Percentiles rank a stretch among this genome's conserved stretches.
phyloP scores from a whole-genome alignment of 2,329 filamentous ascomycete genomes.

The Xylaria polymorpha region DNA sequence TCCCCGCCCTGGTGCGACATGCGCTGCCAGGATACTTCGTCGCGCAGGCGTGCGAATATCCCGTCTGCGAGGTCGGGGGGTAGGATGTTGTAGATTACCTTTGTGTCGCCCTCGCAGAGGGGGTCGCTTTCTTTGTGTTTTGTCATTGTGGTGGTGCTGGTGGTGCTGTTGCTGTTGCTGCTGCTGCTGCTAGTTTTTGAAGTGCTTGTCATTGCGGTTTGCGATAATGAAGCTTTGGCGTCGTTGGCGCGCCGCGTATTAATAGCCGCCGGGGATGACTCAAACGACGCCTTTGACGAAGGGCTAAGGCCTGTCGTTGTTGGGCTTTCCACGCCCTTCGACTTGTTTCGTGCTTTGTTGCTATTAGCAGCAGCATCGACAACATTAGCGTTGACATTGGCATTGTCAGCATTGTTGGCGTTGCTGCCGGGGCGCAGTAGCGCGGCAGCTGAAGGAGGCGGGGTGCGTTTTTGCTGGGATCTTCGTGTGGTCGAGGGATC shows the following conservation, averaged over 20 bases:
- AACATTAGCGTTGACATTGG: not conserved
- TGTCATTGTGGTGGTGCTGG: constrained; percentile 28
- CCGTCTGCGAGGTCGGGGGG: constrained; percentile 64
- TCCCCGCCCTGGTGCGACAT: constrained; percentile 95
- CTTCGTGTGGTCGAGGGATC: constrained; percentile 3
- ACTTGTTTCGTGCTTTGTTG: constrained; percentile 29
- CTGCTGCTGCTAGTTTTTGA: not conserved
- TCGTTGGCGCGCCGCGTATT: constrained; percentile 30
- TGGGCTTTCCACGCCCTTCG: constrained; percentile 38
- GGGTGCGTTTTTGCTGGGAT: constrained; percentile 19
- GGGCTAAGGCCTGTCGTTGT: constrained; percentile 31
- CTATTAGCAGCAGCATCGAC: not conserved
- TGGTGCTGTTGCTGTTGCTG: constrained; percentile 26
- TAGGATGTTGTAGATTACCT: constrained; percentile 77
- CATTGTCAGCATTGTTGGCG: not conserved
- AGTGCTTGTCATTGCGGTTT: not conserved
- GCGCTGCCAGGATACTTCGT: constrained; percentile 86
- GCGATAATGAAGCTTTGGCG: not conserved
- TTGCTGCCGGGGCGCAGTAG: not conserved
- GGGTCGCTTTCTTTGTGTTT: constrained; percentile 54
- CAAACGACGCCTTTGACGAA: constrained; percentile 23
- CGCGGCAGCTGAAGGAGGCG: constrained; percentile 13
- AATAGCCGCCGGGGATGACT: constrained; percentile 26
- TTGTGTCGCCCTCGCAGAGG: constrained; percentile 85
- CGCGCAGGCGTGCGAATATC: constrained; percentile 76